Conservation (phyloP, 441 rosid species). For the Pelargonium fulgidum region DNA sequence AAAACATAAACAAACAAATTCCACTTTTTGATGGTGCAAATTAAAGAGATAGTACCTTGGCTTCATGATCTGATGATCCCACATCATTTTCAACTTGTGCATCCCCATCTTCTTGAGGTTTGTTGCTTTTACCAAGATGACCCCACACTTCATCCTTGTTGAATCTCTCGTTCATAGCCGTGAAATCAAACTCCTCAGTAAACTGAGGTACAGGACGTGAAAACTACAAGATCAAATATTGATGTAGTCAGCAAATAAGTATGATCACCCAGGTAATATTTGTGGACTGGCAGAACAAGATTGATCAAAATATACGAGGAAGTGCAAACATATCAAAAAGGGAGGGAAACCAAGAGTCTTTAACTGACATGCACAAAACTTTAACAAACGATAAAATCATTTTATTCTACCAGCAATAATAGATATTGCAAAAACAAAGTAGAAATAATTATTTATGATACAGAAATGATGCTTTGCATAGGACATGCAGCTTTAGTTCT, state of each 20-base stretch:
- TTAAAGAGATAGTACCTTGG: constrained; percentile 3
- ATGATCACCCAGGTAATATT: not conserved
- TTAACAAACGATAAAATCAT: too few relatives aligned
- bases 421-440: too few relatives aligned
- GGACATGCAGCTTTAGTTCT: too few relatives aligned
- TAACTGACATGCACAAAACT: too few relatives aligned
- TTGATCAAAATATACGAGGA: not conserved
- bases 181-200: constrained; percentile 30
- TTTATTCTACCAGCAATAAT: too few relatives aligned
- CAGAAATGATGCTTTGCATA: too few relatives aligned
- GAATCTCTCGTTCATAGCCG: constrained; percentile 30
- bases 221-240: constrained; percentile 13
- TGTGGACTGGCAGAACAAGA: not conserved
- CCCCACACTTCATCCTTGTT: constrained; percentile 31
- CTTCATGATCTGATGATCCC: constrained; percentile 1
- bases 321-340: not conserved
- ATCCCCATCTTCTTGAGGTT: constrained; percentile 17
- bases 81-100: constrained; percentile 19
- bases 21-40: not conserved
- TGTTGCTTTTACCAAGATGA: constrained; percentile 21
- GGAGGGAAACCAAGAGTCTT: too few relatives aligned
- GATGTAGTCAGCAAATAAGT: not conserved
- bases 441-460: too few relatives aligned
- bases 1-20: not conserved
- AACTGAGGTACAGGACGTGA: constrained; percentile 16